Base-by-base conservation (phyloP, 495 filamentous ascomycete species). In the Penicillium coffeae region DNA sequence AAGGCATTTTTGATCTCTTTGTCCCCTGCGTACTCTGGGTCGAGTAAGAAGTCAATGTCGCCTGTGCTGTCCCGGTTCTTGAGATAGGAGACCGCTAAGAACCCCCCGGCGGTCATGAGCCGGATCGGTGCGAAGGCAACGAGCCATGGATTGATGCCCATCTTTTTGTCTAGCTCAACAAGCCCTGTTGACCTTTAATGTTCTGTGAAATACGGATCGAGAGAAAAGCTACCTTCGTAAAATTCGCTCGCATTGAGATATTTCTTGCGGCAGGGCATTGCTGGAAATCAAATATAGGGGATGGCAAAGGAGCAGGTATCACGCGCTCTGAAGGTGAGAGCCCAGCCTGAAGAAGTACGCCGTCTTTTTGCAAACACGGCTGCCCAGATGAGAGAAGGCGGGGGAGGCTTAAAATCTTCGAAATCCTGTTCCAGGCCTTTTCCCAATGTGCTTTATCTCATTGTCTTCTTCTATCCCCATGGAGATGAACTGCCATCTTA, bases 71-170 rank as follows among this genome's bases (percentile, higher is more conserved):
- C 55, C 6, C 65, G 59, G 25, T 62, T 63, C 8, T 54, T 48
- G 35, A 54, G 58, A 2, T 48, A 50, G 3, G 61, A 55, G 1
- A 45, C 30, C 1, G 63, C 63, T 9, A 69, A 52, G 37, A 66
- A 69, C 0, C 65, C 63, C 0, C 65, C 61, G 0, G 65, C 55
- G 3, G 52, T 32, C 39, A 69, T 52, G 3, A 69, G 21, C n/a
- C 38, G 52, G 34, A 69, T 69, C 2, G 65, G 65, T 0, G 60
- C 65, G 45, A 69, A 69, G 5, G 65, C 63, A 9, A 54, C 35
- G 16, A 66, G 52, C 60, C 61, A 60, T 20, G 47, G 42, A 47
- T 57, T 44, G 4, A 37, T 38, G 19, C 60, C 55, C 56, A 69
- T 64, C 30, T 58, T 57, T 9, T 27, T 20, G 35, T 69, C 65